These are phyloP conservation scores for Phoma sp. DNA, from an alignment of 2,329 filamentous ascomycete genomes.

Conservation along the genomic window DNA sequence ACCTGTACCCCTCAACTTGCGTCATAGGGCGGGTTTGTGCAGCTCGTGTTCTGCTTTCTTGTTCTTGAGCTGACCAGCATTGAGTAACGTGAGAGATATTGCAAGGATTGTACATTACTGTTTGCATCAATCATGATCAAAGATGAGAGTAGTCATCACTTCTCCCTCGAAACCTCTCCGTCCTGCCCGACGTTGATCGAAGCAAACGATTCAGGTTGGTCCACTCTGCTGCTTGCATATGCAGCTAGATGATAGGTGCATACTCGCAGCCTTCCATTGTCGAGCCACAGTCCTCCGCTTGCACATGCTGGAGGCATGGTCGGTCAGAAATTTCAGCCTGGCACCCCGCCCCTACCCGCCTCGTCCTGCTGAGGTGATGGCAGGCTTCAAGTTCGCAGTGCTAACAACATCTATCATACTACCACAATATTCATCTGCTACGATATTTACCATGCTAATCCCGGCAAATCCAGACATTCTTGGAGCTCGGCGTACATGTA, in stretches of 20 bases:
- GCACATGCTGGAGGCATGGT: constrained; percentile 25
- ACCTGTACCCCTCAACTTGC: constrained; percentile 28
- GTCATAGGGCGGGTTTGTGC: constrained; percentile 28
- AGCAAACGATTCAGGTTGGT: constrained; percentile 26
- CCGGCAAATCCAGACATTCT: too few relatives aligned
- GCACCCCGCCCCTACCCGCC: constrained; percentile 25
- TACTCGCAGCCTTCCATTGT: constrained; percentile 39
- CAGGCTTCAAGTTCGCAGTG: too few relatives aligned
- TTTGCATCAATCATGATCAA: too few relatives aligned
- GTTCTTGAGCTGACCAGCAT: too few relatives aligned
- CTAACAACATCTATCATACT: too few relatives aligned
- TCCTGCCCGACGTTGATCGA: constrained; percentile 27
- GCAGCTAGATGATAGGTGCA: constrained; percentile 47
- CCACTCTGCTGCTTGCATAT: constrained; percentile 47
- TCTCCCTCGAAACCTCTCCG: too few relatives aligned
- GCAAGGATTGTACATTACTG: too few relatives aligned
- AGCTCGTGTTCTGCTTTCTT: too few relatives aligned
- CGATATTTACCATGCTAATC: too few relatives aligned
- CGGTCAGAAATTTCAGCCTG: constrained; percentile 29
- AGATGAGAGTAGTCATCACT: too few relatives aligned
- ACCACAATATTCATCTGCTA: too few relatives aligned
- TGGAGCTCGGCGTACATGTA: constrained; percentile 24
- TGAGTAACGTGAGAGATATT: too few relatives aligned
- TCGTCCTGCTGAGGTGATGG: constrained; percentile 2
- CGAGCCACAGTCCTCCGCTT: constrained; percentile 30